Evolutionary conservation across 2,329 filamentous ascomycete genomes (phyloP).

Genomic region (Chrysosporium keratinophilum): DNA sequence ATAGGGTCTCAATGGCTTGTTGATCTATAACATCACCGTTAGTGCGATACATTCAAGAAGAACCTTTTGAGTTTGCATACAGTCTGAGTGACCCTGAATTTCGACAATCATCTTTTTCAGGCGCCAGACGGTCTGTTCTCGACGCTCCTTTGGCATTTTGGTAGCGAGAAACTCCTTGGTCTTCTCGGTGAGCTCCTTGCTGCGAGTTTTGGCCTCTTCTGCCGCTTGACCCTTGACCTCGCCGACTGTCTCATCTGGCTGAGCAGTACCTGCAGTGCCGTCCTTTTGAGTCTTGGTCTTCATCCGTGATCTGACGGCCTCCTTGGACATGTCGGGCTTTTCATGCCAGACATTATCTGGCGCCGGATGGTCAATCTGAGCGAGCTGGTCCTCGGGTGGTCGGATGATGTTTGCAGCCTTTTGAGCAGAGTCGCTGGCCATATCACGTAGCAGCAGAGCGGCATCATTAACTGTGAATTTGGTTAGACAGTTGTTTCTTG

Average conservation of each 20-base stretch:
- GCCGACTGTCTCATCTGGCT: background rate
- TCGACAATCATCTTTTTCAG: conserved; percentile 98
- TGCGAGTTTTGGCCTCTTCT: conserved; percentile 37
- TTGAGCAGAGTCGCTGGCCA: conserved; percentile 77
- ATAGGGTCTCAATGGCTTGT: conserved; percentile 76
- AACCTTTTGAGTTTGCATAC: too few species aligned
- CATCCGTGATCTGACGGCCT: conserved; percentile 57
- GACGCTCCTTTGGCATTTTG: conserved; percentile 87
- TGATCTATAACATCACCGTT: conserved; percentile 46
- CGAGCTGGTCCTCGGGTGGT: conserved; percentile 65
- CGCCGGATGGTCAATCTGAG: conserved; percentile 70
- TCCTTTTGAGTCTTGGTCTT: conserved; percentile 48
- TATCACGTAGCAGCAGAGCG: conserved; percentile 70
- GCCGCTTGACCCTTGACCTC: background rate
- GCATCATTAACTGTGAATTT: conserved; percentile 59
- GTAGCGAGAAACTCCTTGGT: conserved; percentile 66
- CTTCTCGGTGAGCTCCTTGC: conserved; percentile 31
- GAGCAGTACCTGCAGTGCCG: conserved; percentile 22
- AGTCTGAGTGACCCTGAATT: conserved; percentile 90
- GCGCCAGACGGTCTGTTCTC: conserved; percentile 82
- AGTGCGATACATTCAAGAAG: background rate
- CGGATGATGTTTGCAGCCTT: conserved; percentile 66
- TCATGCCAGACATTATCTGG: conserved; percentile 93
- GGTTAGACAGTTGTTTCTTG: conserved; percentile 15
- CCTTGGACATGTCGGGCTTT: conserved; percentile 61